Evolutionary conservation across 192 early-diverging fungal genomes (phyloP).

Genomic region (Backusella mclennaniae): DNA sequence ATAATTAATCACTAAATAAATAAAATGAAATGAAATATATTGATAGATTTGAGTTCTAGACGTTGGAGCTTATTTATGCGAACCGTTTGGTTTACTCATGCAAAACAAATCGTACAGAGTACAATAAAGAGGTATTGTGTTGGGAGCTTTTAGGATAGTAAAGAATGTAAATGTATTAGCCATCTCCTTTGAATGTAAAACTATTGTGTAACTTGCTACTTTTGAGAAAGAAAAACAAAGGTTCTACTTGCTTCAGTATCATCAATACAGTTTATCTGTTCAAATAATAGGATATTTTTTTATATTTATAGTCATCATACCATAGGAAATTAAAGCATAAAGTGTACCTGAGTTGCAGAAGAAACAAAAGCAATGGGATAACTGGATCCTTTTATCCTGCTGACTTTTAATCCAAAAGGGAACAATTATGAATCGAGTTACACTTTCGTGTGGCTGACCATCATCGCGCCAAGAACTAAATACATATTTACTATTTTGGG

Average conservation of each 20-base stretch:
- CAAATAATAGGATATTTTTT: neutral
- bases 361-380: neutral
- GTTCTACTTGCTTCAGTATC: neutral
- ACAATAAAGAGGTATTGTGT: neutral
- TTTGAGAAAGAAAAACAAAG: neutral
- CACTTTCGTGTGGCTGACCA: constrained; percentile 9
- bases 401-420: neutral
- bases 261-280: neutral
- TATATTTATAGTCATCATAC: neutral
- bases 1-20: neutral
- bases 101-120: neutral
- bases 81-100: neutral
- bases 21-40: neutral
- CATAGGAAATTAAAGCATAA: neutral
- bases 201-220: neutral
- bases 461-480: neutral
- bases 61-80: neutral
- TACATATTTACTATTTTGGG: neutral
- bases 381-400: neutral
- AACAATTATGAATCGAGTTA: neutral
- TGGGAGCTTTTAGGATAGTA: neutral
- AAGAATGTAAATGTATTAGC: neutral
- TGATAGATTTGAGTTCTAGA: neutral
- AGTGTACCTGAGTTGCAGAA: neutral
- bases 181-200: neutral